Evolutionary conservation across 768 basidiomycete genomes (phyloP), one percentile per base, ranked within the genome.

Genomic region (Amanita fuliginea): DNA sequence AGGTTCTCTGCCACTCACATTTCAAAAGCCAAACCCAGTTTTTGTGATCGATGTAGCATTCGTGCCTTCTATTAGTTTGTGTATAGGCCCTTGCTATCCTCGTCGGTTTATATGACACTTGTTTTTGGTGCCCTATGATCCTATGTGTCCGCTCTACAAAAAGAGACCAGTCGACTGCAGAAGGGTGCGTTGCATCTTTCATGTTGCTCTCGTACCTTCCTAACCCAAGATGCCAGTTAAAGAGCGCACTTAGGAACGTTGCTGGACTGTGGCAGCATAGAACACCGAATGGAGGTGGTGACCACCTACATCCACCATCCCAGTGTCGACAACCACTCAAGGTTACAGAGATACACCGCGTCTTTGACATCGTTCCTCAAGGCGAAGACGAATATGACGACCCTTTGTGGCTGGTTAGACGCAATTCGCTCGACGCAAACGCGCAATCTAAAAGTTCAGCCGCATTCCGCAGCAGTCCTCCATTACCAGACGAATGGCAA

Each of bases 321-420:
- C 14, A 22, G 10, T 35, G 46, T 47, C 35, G 22, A n/a, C 9
- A 22, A 24, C 46, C 46, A 6, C 35, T 47, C 33, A 35, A 37
- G 24, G 16, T 47, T 18, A 32, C 47, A 14, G 47, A 39, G 39
- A 41, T 39, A 32, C 36, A 41, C 28, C 26, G 47, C 13, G 47
- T 41, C 37, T 2, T 48, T 22, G 47, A 48, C 18, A 41, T 48
- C 37, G 32, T 26, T 30, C 28, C 39, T n/a, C 46, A 47, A 39
- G 24, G 3, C 7, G 9, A 13, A 7, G 39, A 48, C 19, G 39
- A 41, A 6, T 48, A 32, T 21, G 47, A 48, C 8, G 28, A 41
- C 26, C 47, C 47, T 2, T 16, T 41, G 19, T 41, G 47, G 47
- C 26, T 48, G 14, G 37, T 48, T 41, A 21, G 47, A 40, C 37